Conservation (phyloP, 768 basidiomycete genomes). For the Ephemerocybe angulata region DNA sequence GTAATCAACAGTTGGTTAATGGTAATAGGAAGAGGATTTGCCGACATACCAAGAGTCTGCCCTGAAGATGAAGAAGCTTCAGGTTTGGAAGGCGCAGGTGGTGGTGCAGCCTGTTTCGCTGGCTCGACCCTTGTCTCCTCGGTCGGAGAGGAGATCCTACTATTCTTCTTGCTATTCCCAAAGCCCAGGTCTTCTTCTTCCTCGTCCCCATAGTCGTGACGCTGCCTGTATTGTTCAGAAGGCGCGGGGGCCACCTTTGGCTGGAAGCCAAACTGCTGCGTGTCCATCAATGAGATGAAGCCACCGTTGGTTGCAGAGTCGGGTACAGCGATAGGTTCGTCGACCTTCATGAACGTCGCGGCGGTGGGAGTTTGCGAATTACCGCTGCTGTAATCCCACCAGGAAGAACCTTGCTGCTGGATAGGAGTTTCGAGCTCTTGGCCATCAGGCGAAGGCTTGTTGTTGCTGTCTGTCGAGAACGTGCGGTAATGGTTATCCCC, state of each 20-base stretch:
- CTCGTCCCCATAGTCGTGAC: slow-evolving; percentile 40
- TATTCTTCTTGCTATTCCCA: slow-evolving; percentile 60
- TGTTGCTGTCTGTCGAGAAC: background rate
- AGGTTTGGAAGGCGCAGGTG: slow-evolving; percentile 9
- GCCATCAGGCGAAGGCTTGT: slow-evolving; percentile 3
- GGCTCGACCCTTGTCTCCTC: slow-evolving; percentile 15
- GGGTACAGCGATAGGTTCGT: slow-evolving; percentile 37
- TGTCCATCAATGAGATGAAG: slow-evolving; percentile 84
- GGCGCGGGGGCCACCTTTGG: slow-evolving; percentile 19
- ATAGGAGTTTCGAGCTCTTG: slow-evolving; percentile 32
- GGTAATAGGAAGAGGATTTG: slow-evolving; percentile 13
- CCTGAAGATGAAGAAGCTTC: background rate
- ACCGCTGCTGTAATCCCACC: slow-evolving; percentile 60
- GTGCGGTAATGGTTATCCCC: background rate
- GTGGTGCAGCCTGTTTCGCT: slow-evolving; percentile 18
- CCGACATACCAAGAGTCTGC: slow-evolving; percentile 24
- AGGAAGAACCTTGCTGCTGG: slow-evolving; percentile 35
- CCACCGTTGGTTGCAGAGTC: slow-evolving; percentile 43
- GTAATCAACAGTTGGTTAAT: background rate
- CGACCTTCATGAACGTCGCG: slow-evolving; percentile 57
- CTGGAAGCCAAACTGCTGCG: slow-evolving; percentile 39
- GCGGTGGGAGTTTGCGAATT: slow-evolving; percentile 61
- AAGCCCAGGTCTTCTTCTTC: slow-evolving; percentile 89
- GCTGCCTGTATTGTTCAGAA: slow-evolving; percentile 13
- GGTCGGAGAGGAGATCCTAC: slow-evolving; percentile 24